Evolutionary conservation across 2,329 filamentous ascomycete genomes (phyloP), one percentile per base, ranked within the genome.

Genomic region (Dothideomycetes sp.): DNA sequence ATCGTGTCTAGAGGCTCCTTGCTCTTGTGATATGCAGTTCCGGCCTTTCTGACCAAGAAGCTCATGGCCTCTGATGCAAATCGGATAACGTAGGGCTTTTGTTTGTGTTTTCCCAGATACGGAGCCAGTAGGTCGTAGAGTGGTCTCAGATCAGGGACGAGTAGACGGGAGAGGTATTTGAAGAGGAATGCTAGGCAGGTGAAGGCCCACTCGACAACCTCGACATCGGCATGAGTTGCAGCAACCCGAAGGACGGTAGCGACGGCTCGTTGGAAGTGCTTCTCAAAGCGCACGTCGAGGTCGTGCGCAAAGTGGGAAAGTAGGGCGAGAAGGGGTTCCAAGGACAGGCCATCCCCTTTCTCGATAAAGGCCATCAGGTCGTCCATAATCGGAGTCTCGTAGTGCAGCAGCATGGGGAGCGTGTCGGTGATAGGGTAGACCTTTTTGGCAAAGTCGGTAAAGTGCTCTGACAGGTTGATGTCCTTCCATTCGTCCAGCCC

Each of bases 151-250:
- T 98, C 84, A 4, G 86, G 82, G 0, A 91, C 83, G 16, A 98
- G 64, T 1, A 96, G 73, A 48, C 85, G 80, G 2, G 87, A 93
- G 4, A 98, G 74, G 56, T 96, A 96, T 59, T 98, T 98, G 74
- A 98, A 95, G 28, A 96, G 70, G 70, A 93, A 98, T 32, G 91
- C 87, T 42, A 98, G 70, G 51, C 85, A 88, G 10, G 82, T 86
- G 64, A 98, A 98, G 36, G 85, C 89, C 88, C 89, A 96, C 64
- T 98, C 91, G 36, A 96, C 84, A n/a, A 93, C 87, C 48, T 88
- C 84, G 18, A 84, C 80, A 42, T 56, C 53, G 54, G 83, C 73
- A 39, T 84, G 78, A 52, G 78, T 82, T 40, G 80, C 80, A 9
- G 87, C 88, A 49, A 96, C 74, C 12, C 78, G 76, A 27, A 84